Conservation (phyloP, 495 filamentous ascomycete genomes). For the Aspergillus cristatus region DNA sequence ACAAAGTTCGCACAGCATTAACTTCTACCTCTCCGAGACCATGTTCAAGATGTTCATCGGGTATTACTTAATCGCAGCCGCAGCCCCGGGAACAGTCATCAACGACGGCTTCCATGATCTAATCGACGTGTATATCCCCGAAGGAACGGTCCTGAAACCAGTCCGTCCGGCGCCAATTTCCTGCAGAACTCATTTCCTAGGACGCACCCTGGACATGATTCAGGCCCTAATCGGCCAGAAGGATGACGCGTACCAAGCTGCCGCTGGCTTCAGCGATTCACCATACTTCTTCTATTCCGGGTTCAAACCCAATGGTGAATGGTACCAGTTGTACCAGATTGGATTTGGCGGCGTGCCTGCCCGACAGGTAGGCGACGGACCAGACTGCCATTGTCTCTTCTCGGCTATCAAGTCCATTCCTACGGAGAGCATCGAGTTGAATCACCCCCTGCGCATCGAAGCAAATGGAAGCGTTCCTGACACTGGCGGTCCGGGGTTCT, state of each 20-base stretch:
- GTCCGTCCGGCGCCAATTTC: conserved; percentile 40
- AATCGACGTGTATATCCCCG: conserved; percentile 37
- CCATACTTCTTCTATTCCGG: conserved; percentile 45
- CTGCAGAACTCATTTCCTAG: conserved; percentile 40
- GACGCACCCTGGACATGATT: conserved; percentile 38
- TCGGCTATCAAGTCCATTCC: conserved; percentile 44
- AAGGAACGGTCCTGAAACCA: conserved; percentile 36
- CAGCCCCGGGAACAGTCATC: conserved; percentile 34
- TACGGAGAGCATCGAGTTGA: conserved; percentile 41
- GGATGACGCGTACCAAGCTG: conserved; percentile 36
- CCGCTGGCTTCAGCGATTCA: conserved; percentile 41
- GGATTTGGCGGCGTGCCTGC: conserved; percentile 44
- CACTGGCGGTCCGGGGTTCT: conserved; percentile 37
- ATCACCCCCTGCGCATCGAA: conserved; percentile 41
- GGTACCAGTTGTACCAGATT: conserved; percentile 44
- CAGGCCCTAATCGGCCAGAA: conserved; percentile 41
- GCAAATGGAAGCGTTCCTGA: conserved; percentile 41
- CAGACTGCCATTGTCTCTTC: conserved; percentile 44
- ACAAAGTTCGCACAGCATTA: conserved; percentile 39
- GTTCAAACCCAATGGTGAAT: conserved; percentile 40
- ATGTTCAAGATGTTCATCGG: conserved; percentile 48
- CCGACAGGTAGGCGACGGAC: conserved; percentile 37
- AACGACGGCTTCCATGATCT: conserved; percentile 44
- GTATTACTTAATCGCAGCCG: conserved; percentile 39
- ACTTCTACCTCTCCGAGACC: conserved; percentile 40